Evolutionary conservation across 768 basidiomycete species (phyloP), one percentile per base, ranked within the genome.

Genomic region (Xanthoconium stramineum): DNA sequence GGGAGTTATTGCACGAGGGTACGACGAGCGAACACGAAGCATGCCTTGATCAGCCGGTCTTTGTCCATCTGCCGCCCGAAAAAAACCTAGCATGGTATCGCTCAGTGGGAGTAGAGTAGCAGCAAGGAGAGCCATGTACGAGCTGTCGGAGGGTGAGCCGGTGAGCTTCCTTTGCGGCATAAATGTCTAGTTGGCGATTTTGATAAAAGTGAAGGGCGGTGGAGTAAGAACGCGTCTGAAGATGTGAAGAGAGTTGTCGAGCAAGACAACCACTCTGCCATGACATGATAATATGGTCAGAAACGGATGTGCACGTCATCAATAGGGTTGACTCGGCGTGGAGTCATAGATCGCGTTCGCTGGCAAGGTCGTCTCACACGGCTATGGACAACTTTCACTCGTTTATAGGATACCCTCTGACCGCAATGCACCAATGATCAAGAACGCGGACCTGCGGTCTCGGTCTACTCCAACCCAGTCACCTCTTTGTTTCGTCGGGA

Each of bases 11-110:
- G 50, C 6, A 42, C 7, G 33, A 20, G 28, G 17, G 50, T 4
- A 4, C 5, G 14, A 46, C 36, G 20, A 32, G 30, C 13, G 40
- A 48, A 48, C 20, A 33, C 13, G 33, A 50, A 17, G 48, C 75
- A 37, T 62, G 82, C 91, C 77, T 87, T 90, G 66, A 93, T 81
- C 36, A 94, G 74, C 24, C 90, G 80, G 53, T 90, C 88, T 58
- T 84, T 78, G 61, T 84, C 85, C 82, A 93, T 91, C 44, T 83
- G 82, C 35, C 89, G 84, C n/a, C 91, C 91, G 65, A 85, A 93
- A 70, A 89, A 94, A 15, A 91, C 84, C 91, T 94, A 19, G 11
- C 38, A 52, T 33, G 45, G 59, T 30, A 20, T 29, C 40, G 9
- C 54, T 58, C 47, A 62, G 46, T 42, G n/a, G 12, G 43, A n/a